Conservation (phyloP, 2,329 filamentous ascomycete species). For the Claviceps paspali region DNA sequence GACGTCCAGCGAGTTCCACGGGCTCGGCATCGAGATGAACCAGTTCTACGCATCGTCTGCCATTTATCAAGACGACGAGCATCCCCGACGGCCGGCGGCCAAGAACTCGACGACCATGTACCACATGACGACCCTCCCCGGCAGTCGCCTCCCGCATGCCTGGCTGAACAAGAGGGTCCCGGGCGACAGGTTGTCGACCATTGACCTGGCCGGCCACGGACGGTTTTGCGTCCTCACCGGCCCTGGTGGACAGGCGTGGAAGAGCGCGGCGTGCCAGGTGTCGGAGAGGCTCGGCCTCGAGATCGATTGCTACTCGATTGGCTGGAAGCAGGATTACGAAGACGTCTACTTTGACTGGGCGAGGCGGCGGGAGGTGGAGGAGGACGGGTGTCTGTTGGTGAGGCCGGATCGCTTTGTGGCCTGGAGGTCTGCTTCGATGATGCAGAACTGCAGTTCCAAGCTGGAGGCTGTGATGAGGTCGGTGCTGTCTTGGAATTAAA, state of each 20-base stretch:
- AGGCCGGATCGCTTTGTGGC: constrained; percentile 44
- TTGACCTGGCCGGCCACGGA: too few relatives aligned
- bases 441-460: not conserved
- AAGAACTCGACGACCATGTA: too few relatives aligned
- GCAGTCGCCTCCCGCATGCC: too few relatives aligned
- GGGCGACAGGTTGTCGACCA: too few relatives aligned
- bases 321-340: constrained; percentile 42
- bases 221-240: too few relatives aligned
- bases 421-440: constrained; percentile 24
- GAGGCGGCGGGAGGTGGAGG: too few relatives aligned
- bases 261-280: constrained; percentile 27
- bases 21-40: constrained; percentile 43
- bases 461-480: not conserved
- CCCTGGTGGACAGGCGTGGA: constrained; percentile 39
- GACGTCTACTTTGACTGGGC: constrained; percentile 49
- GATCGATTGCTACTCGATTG: constrained; percentile 36
- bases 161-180: too few relatives aligned
- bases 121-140: too few relatives aligned
- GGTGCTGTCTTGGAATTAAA: not conserved
- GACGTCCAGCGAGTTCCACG: constrained; percentile 34
- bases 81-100: constrained; percentile 9
- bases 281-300: constrained; percentile 24
- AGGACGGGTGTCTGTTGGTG: too few relatives aligned
- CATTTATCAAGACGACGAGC: constrained; percentile 29
- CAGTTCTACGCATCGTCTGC: constrained; percentile 34